Base-by-base conservation (phyloP, 2,329 filamentous ascomycete species). In the Calonectria hawksworthii region DNA sequence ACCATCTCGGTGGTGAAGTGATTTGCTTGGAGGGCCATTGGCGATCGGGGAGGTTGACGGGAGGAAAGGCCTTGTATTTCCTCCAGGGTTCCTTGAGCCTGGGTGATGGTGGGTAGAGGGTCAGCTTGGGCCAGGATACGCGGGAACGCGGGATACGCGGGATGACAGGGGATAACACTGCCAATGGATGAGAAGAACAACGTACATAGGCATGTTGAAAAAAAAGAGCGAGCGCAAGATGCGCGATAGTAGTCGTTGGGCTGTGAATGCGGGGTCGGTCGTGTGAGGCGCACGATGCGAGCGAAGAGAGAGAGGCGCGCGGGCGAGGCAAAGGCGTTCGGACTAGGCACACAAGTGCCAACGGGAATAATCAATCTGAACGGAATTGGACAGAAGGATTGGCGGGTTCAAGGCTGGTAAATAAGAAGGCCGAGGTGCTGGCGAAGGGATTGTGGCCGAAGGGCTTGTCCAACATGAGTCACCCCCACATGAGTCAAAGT, bases 21-120 rank as follows among this genome's bases (percentile, higher is more conserved):
- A 98, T 91, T 51, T 91, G 92, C 87, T 94, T 96, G 83, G 90
- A 91, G 14, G 96, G 96, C 96, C 96, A 98, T 94, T 94, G 92
- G 47, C 94, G 90, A 84, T 95, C 88, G 34, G 92, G 91, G 51
- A 95, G 87, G 82, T 94, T 86, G 70, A 85, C 52, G 30, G 83
- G 79, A 80, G 89, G 88, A 84, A 95, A 96, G 68, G 88, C 87
- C 85, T 90, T 92, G 89, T 96, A 96, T 85, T 96, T 96, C 80
- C 89, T 93, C 80, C 91, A 95, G 51, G 94, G 94, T 80, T 95
- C 92, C 82, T 93, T 91, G 85, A 96, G 93, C 93, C 91, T 93
- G 59, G 41, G 18, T 16, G 28, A 32, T 50, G 38, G 41, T 18
- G 61, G 38, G 18, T 3, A 64, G 4, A 30, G 56, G 5, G 61